Evolutionary conservation across 108 stramenopile genomes (phyloP).

Genomic region (Pseudonitzschia multiseries): DNA sequence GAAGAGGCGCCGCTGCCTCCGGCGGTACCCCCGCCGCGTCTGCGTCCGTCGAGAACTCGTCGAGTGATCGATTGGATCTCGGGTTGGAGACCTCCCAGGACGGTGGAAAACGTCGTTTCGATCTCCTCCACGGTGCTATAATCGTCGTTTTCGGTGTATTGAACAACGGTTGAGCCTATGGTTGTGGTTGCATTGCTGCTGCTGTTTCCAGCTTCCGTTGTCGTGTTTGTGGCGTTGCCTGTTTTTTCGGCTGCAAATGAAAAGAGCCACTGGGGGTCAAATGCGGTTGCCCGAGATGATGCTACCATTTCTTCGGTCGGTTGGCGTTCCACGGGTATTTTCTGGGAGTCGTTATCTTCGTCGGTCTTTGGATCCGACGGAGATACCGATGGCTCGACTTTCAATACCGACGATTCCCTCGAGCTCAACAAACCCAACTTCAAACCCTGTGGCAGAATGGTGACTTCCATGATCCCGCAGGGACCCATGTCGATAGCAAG

Average conservation of each 20-base stretch:
- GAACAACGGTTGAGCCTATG: too few relatives aligned
- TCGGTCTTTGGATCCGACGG: too few relatives aligned
- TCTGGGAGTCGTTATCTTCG: background rate
- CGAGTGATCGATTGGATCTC: conserved; percentile 76
- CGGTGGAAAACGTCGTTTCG: conserved; percentile 33
- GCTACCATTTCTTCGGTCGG: conserved; percentile 16
- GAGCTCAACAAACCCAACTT: conserved; percentile 5
- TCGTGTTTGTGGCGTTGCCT: conserved; percentile 13
- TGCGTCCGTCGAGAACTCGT: conserved; percentile 72
- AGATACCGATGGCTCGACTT: too few relatives aligned
- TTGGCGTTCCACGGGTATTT: background rate
- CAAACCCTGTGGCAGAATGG: conserved; percentile 37
- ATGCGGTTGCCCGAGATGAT: background rate
- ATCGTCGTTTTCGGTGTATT: conserved; percentile 28
- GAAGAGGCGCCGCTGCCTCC: background rate
- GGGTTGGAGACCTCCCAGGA: conserved; percentile 64
- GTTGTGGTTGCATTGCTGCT: conserved; percentile 41
- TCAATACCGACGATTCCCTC: background rate
- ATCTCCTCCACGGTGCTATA: background rate
- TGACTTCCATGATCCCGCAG: conserved; percentile 56
- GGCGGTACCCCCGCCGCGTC: conserved; percentile 29
- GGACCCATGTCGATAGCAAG: conserved; percentile 76
- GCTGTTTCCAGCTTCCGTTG: background rate
- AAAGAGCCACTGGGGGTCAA: conserved; percentile 18
- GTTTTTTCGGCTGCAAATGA: conserved; percentile 3